Percentiles rank a stretch among this genome's conserved stretches.
phyloP scores from a whole-genome alignment of 768 basidiomycete species.

The Suillus subalutaceus region DNA sequence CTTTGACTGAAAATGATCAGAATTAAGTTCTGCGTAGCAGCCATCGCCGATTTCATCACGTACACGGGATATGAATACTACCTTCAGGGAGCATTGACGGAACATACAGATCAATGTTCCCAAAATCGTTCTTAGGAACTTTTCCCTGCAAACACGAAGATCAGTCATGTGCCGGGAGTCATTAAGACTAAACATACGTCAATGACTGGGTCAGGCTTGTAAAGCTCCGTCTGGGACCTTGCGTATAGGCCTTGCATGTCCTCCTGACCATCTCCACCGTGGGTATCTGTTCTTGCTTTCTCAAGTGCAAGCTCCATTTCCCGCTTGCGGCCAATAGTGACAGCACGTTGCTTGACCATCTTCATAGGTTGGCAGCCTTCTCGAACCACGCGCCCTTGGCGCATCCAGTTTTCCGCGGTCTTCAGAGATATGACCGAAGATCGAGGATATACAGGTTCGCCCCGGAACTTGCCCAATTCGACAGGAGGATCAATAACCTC shows the following conservation, averaged over 20 bases:
- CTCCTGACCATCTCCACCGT: constrained; percentile 48
- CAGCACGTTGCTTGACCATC: constrained; percentile 81
- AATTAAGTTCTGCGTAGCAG: constrained; percentile 17
- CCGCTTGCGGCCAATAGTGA: constrained; percentile 76
- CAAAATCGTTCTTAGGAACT: constrained; percentile 94
- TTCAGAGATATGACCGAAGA: constrained; percentile 84
- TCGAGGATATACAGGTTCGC: constrained; percentile 89
- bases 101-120: constrained; percentile 95
- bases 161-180: constrained; percentile 12
- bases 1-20: constrained; percentile 60
- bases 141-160: constrained; percentile 60
- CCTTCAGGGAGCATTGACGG: constrained; percentile 93
- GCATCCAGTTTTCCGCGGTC: constrained; percentile 94
- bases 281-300: constrained; percentile 41
- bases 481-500: constrained; percentile 81
- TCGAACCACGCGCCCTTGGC: constrained; percentile 74
- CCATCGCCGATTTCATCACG: constrained; percentile 37
- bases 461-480: constrained; percentile 91
- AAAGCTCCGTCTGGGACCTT: constrained; percentile 80
- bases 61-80: constrained; percentile 88
- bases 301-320: constrained; percentile 63
- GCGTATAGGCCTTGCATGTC: constrained; percentile 89
- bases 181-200: constrained; percentile 52
- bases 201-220: constrained; percentile 76
- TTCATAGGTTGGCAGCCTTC: constrained; percentile 86